phyloP scores from a whole-genome alignment of 2,329 filamentous ascomycete genomes.

The Ophiostoma australiae region DNA sequence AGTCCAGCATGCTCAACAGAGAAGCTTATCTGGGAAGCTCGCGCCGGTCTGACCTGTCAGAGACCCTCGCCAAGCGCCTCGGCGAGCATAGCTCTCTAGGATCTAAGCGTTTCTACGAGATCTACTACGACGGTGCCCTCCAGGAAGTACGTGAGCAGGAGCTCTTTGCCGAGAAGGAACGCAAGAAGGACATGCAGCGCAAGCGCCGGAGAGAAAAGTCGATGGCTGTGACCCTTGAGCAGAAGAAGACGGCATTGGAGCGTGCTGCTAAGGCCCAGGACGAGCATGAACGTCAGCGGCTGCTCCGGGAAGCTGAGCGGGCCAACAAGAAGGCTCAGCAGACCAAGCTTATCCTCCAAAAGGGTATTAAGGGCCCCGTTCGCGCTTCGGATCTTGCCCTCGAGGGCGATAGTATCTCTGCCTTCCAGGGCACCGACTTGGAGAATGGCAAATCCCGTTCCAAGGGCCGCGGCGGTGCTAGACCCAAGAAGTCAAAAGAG shows the following conservation, averaged over 20 bases:
- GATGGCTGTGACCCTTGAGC: conserved; percentile 86
- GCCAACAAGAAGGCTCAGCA: conserved; percentile 90
- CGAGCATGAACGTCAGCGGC: conserved; percentile 73
- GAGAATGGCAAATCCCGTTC: conserved; percentile 48
- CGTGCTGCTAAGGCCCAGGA: conserved; percentile 75
- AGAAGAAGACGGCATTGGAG: conserved; percentile 76
- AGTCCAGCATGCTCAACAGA: conserved; percentile 56
- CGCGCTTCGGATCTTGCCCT: conserved; percentile 66
- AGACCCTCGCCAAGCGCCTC: conserved; percentile 56
- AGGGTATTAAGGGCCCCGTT: conserved; percentile 74
- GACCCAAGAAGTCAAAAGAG: conserved; percentile 87
- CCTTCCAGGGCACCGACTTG: conserved; percentile 66
- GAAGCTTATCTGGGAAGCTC: conserved; percentile 60
- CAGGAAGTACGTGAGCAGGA: conserved; percentile 86
- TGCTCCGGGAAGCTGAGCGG: conserved; percentile 79
- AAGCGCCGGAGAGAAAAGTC: conserved; percentile 95
- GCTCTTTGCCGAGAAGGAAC: conserved; percentile 90
- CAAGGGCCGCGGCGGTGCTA: conserved; percentile 51
- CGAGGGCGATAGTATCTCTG: conserved; percentile 79
- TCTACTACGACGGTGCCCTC: conserved; percentile 74
- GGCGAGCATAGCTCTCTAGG: conserved; percentile 64
- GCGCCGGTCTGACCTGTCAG: conserved; percentile 56
- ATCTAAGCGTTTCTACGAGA: conserved; percentile 68
- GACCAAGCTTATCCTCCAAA: conserved; percentile 80
- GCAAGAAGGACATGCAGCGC: conserved; percentile 99